Conservation (phyloP, 1,284 basidiomycete genomes). For the Ceratobasidium sp. region DNA sequence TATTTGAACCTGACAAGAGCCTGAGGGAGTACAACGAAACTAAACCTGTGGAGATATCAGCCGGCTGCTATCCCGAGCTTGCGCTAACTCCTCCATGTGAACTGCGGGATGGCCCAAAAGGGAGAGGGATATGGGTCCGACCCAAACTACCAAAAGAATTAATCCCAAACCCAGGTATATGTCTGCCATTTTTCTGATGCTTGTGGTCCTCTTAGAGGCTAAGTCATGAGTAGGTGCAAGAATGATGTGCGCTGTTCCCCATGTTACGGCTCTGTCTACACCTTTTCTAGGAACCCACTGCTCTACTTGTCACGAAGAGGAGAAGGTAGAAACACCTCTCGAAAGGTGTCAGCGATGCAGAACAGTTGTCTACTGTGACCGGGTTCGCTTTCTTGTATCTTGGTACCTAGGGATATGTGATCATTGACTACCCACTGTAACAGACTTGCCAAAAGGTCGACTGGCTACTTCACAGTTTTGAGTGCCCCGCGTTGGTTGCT, state of each 20-base stretch:
- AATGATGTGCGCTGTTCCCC: conserved; percentile 56
- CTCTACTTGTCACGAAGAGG: conserved; percentile 66
- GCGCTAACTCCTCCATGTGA: conserved; percentile 23
- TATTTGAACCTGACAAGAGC: background rate
- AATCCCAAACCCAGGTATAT: background rate
- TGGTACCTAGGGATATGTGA: background rate
- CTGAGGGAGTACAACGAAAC: conserved; percentile 19
- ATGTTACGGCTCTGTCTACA: conserved; percentile 74
- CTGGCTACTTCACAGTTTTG: conserved; percentile 79
- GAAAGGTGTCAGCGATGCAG: conserved; percentile 79
- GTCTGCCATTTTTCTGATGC: background rate
- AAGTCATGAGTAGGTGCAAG: conserved; percentile 5
- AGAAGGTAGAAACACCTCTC: conserved; percentile 54
- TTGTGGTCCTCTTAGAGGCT: background rate
- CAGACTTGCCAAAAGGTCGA: conserved; percentile 82
- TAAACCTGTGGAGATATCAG: background rate
- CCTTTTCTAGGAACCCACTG: conserved; percentile 70
- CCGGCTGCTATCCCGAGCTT: conserved; percentile 23
- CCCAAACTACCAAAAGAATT: background rate
- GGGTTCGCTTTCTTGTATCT: conserved; percentile 57
- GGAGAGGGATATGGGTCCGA: conserved; percentile 16
- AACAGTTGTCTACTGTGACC: conserved; percentile 74
- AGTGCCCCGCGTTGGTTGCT: conserved; percentile 75
- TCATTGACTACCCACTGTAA: conserved; percentile 3
- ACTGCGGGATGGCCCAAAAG: background rate